Evolutionary conservation across 345 rosid species (phyloP).

Genomic region (Pugionium dolabratum): DNA sequence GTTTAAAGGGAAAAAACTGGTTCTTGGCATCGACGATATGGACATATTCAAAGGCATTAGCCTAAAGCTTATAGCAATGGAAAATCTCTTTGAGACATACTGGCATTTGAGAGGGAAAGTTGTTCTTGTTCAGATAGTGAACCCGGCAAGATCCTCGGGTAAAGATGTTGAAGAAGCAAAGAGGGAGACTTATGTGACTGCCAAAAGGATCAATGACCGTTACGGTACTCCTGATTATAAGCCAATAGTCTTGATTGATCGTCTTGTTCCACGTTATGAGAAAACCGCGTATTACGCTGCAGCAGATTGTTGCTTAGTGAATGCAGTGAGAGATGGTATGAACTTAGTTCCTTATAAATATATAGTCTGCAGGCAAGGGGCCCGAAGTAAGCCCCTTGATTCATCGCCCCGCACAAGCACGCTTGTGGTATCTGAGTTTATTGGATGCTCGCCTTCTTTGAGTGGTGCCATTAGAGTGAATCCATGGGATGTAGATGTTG

Average conservation of each 20-base stretch:
- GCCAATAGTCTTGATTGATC: slow-evolving; percentile 73
- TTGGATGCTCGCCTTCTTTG: slow-evolving; percentile 84
- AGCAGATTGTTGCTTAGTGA: slow-evolving; percentile 80
- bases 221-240: slow-evolving; percentile 60
- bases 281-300: slow-evolving; percentile 78
- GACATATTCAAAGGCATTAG: slow-evolving; percentile 86
- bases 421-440: slow-evolving; percentile 83
- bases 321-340: slow-evolving; percentile 89
- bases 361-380: slow-evolving; percentile 76
- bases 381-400: slow-evolving; percentile 47
- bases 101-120: slow-evolving; percentile 57
- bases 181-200: slow-evolving; percentile 59
- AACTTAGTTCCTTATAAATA: slow-evolving; percentile 80
- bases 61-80: slow-evolving; percentile 68
- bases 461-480: slow-evolving; percentile 85
- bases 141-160: slow-evolving; percentile 74
- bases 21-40: slow-evolving; percentile 80
- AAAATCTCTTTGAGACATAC: slow-evolving; percentile 62
- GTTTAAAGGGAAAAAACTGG: slow-evolving; percentile 61
- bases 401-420: slow-evolving; percentile 59
- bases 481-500: slow-evolving; percentile 79
- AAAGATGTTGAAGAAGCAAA: slow-evolving; percentile 78
- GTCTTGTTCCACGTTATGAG: slow-evolving; percentile 67
- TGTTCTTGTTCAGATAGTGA: slow-evolving; percentile 75
- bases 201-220: slow-evolving; percentile 59